Base-by-base conservation (phyloP, 495 filamentous ascomycete species). In the Hypoxylon fuscum region DNA sequence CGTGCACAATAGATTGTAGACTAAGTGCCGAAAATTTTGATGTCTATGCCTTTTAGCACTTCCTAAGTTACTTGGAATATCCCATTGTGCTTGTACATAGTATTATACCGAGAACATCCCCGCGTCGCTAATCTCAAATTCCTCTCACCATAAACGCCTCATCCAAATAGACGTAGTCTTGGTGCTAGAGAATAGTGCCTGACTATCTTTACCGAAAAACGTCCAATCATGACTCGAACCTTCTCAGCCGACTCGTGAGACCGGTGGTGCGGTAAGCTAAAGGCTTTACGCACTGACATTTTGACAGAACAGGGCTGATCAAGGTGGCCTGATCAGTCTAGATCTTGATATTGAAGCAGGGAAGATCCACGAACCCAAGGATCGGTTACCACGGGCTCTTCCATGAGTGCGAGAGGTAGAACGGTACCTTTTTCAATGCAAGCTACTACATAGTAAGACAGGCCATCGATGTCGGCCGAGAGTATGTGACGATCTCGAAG, bases 331-430 rank as follows among this genome's bases (percentile, higher is more conserved):
- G 38, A 63, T 46, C 27, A 10, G 29, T 44, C 31, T 51, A 22
- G 45, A 62, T 62, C 50, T 62, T 56, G 23, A 20, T 54, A 27
- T 43, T 6, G 58, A 31, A 45, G 20, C 22, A 51, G 40, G 49
- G 52, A 25, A 51, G 5, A 53, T 48, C 47, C 53, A 58, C 47
- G 42, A 22, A 34, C 27, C 7, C 47, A 23, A 34, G 53, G 53
- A 18, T 15, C 41, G 12, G 1, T 41, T 43, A 27, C 20, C 38
- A 46, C 31, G 11, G 27, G 31, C 52, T 27, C 12, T 22, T 63
- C 53, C 46, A 41, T n/a, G n/a, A n/a, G n/a, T n/a, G n/a, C n/a
- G n/a, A 15, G 20, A 41, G 25, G 40, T 46, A 34, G 31, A 12
- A 34, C n/a, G 8, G 9, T 35, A 5, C 5, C 12, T 11, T 3